phyloP scores from a whole-genome alignment of 163 green algal species.

The Scenedesmus sp. region DNA sequence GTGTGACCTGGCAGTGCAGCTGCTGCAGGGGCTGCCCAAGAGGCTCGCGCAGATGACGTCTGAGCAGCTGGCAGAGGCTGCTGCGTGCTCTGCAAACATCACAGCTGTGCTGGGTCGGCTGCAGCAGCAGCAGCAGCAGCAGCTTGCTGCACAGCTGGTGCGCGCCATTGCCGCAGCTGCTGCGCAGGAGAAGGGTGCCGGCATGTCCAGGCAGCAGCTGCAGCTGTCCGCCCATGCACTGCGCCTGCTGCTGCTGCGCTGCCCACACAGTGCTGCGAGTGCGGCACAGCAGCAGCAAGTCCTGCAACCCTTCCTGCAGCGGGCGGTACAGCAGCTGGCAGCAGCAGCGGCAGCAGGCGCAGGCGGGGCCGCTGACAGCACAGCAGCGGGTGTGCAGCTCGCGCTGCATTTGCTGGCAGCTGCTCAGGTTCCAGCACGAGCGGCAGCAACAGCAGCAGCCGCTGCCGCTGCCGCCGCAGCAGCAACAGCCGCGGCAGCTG shows the following conservation, averaged over 20 bases:
- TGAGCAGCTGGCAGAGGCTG: slow-evolving; percentile 26
- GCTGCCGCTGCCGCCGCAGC: neutral
- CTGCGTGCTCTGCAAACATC: neutral
- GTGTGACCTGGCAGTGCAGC: neutral
- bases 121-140: slow-evolving; percentile 33
- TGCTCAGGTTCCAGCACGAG: neutral
- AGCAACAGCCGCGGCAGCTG: neutral
- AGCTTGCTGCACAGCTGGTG: neutral
- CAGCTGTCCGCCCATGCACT: neutral
- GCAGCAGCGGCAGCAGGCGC: slow-evolving; percentile 29
- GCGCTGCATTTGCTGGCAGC: slow-evolving; percentile 20
- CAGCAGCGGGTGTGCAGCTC: neutral
- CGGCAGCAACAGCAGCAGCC: slow-evolving; percentile 8
- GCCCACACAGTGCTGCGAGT: neutral
- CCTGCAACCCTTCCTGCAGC: neutral
- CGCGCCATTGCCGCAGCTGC: neutral
- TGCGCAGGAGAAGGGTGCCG: neutral
- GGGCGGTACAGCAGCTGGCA: neutral
- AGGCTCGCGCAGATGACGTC: neutral
- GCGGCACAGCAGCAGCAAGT: slow-evolving; percentile 23
- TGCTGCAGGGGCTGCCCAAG: slow-evolving; percentile 18
- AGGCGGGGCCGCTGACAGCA: neutral
- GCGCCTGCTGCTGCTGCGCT: slow-evolving; percentile 17
- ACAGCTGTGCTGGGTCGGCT: neutral
- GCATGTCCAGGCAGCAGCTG: neutral